phyloP scores from a whole-genome alignment of 176 grass and related monocot genomes.

The Eragrostis curvula region DNA sequence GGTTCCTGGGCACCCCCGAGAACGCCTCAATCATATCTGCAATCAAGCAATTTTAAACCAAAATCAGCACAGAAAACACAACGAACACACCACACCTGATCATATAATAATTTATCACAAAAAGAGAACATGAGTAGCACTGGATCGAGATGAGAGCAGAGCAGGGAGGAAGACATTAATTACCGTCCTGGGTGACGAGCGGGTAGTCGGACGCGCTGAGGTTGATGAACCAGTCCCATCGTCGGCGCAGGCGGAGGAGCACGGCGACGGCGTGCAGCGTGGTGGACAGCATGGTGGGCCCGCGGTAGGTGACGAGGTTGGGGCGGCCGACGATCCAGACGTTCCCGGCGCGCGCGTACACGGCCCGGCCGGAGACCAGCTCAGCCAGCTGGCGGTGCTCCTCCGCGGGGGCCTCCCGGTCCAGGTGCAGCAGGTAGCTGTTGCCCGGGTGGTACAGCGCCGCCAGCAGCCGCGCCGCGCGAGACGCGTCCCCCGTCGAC shows the following conservation, averaged over 20 bases:
- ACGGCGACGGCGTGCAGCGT: constrained; percentile 90
- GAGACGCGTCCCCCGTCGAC: constrained; percentile 63
- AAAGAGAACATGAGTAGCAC: background rate
- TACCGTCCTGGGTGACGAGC: constrained; percentile 91
- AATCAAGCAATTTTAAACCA: background rate
- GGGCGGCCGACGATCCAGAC: constrained; percentile 82
- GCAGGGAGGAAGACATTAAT: constrained; percentile 23
- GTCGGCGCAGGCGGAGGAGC: constrained; percentile 65
- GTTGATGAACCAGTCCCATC: constrained; percentile 99
- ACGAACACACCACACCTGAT: background rate
- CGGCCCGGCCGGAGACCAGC: constrained; percentile 52
- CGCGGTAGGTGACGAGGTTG: constrained; percentile 92
- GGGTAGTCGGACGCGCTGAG: constrained; percentile 98
- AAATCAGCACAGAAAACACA: background rate
- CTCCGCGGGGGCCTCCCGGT: constrained; percentile 66
- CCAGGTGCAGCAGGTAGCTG: constrained; percentile 89
- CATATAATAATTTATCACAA: background rate
- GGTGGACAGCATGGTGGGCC: constrained; percentile 93
- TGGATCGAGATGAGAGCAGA: no score
- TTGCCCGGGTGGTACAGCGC: constrained; percentile 96
- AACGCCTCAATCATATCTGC: constrained; percentile 92
- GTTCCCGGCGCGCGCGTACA: constrained; percentile 67
- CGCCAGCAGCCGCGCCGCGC: constrained; percentile 62
- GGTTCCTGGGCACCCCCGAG: constrained; percentile 79
- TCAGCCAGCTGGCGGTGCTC: constrained; percentile 69